Evolutionary conservation across 176 grass and related monocot species (phyloP).

Genomic region (Oryza glaberrima): DNA sequence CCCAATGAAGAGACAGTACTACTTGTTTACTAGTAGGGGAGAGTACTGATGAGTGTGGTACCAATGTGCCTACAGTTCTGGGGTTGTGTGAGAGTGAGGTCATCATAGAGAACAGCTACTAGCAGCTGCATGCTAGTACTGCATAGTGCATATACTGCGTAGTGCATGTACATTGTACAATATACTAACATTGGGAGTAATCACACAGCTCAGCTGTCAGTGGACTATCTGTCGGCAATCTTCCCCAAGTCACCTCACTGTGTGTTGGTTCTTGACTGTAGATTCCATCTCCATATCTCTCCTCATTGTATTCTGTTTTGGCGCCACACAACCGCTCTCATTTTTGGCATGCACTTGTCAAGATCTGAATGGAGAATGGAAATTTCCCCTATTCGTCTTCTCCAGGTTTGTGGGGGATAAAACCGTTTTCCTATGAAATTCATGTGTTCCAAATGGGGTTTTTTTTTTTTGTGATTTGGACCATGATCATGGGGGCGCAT

Average conservation of each 20-base stretch:
- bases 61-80: neutral
- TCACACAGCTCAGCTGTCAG: constrained; percentile 40
- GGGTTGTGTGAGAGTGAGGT: constrained; percentile 33
- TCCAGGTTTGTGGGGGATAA: neutral
- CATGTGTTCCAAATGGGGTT: neutral
- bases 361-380: neutral
- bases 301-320: constrained; percentile 28
- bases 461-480: neutral
- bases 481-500: too few relatives aligned
- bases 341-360: neutral
- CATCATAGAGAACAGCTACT: constrained; percentile 29
- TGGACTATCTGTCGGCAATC: constrained; percentile 53
- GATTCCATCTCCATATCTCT: constrained; percentile 3
- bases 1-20: neutral
- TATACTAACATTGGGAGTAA: constrained; percentile 24
- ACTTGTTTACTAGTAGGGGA: neutral
- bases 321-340: constrained; percentile 6
- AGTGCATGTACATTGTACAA: constrained; percentile 4
- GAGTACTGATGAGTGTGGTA: neutral
- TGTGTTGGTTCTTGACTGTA: constrained; percentile 1
- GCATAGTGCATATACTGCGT: neutral
- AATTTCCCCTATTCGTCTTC: neutral
- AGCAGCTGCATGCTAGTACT: neutral
- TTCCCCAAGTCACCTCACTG: constrained; percentile 12
- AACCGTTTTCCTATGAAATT: neutral